Percentiles rank a stretch among this genome's conserved stretches.
phyloP scores from a whole-genome alignment of 768 basidiomycete genomes.

The Galerina marginata region DNA sequence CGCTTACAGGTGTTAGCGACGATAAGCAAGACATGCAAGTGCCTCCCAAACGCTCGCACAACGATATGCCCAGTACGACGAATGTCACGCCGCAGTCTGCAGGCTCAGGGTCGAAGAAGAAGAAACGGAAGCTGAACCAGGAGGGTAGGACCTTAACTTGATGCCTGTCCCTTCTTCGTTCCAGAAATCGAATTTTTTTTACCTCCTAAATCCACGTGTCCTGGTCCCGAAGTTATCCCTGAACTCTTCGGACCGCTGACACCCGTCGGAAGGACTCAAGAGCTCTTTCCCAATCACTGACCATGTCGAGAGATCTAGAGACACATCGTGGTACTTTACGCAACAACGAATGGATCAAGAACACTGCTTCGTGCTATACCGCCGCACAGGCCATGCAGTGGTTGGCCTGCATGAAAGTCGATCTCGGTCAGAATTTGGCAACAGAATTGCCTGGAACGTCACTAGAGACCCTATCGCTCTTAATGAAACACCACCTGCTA shows the following conservation, averaged over 20 bases:
- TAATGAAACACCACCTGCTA: too few relatives aligned
- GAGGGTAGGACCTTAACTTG: slow-evolving; percentile 1
- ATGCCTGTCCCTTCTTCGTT: not conserved
- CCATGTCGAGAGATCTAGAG: too few relatives aligned
- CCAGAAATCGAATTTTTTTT: not conserved
- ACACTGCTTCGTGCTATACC: too few relatives aligned
- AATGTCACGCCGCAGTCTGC: not conserved
- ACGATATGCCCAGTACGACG: not conserved
- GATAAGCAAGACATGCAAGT: not conserved
- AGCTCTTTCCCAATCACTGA: too few relatives aligned
- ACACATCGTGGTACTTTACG: too few relatives aligned
- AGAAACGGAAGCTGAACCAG: slow-evolving; percentile 21
- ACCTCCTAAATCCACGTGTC: not conserved
- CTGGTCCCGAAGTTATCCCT: not conserved
- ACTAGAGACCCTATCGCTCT: too few relatives aligned
- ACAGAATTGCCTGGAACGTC: too few relatives aligned
- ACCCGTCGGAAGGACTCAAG: too few relatives aligned
- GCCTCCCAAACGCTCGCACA: slow-evolving; percentile 3
- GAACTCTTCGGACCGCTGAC: not conserved
- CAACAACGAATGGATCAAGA: too few relatives aligned
- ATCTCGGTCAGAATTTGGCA: too few relatives aligned
- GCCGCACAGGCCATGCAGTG: too few relatives aligned
- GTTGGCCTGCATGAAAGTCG: too few relatives aligned
- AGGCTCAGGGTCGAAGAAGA: slow-evolving; percentile 14
- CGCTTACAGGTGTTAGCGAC: not conserved